Evolutionary conservation across 208 protist genomes (phyloP).

Genomic region (Novymonas esmeraldas): DNA sequence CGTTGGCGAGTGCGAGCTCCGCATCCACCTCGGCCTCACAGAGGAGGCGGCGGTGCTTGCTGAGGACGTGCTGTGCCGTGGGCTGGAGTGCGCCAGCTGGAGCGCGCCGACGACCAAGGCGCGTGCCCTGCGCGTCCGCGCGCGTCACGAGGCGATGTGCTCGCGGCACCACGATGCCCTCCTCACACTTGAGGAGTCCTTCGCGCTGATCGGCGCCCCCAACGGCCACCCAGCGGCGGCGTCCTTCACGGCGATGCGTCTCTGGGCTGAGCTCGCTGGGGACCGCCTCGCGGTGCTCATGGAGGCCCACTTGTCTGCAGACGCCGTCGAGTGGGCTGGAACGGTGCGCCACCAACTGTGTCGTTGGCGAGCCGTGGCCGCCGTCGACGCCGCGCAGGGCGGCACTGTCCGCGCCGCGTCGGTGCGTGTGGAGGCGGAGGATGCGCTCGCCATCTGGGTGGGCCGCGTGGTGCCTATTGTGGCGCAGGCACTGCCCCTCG

Average conservation of each 20-base stretch:
- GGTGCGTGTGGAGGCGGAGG: slow-evolving; percentile 11
- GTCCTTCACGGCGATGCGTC: slow-evolving; percentile 6
- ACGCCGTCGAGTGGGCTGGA: slow-evolving; percentile 16
- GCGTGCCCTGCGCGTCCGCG: slow-evolving; percentile 11
- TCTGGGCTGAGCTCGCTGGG: slow-evolving; percentile 19
- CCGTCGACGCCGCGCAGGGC: not conserved
- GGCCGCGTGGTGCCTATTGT: not conserved
- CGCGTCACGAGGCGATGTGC: slow-evolving; percentile 12
- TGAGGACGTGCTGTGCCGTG: slow-evolving; percentile 20
- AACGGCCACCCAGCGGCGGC: not conserved
- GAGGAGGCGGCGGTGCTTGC: slow-evolving; percentile 43
- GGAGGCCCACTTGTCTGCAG: not conserved
- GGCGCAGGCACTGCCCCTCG: slow-evolving; percentile 3
- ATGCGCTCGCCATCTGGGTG: slow-evolving; percentile 18
- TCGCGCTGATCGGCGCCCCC: slow-evolving; percentile 7
- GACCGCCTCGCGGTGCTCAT: slow-evolving; percentile 18
- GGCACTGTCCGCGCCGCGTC: slow-evolving; percentile 5
- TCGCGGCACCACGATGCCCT: slow-evolving; percentile 16
- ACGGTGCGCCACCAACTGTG: slow-evolving; percentile 15
- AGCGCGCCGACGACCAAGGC: not conserved
- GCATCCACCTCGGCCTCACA: slow-evolving; percentile 38
- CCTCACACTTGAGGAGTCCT: slow-evolving; percentile 7
- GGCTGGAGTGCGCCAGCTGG: slow-evolving; percentile 18
- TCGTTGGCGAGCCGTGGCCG: slow-evolving; percentile 7
- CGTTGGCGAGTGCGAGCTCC: slow-evolving; percentile 50